Percentiles rank a stretch among this genome's conserved stretches.
Conservation (phyloP, 164 flowering plant genomes). For the Berberis thunbergii region DNA sequence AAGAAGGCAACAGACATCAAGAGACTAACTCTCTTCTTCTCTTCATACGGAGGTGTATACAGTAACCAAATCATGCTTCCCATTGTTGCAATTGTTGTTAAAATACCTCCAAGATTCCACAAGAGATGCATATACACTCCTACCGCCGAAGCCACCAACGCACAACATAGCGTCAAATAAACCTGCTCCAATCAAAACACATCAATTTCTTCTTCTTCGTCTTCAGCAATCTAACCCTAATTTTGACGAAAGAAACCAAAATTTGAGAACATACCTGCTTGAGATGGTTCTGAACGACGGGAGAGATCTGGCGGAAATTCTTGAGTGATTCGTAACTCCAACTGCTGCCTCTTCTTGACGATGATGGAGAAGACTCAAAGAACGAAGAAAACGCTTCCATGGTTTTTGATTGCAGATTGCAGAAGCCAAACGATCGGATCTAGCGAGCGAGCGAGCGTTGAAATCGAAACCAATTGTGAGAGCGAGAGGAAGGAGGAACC, state of each 20-base stretch:
- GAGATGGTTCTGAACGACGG: slow-evolving; percentile 17
- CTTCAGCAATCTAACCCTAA: background rate
- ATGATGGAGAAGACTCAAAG: slow-evolving; percentile 3
- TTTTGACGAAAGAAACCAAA: background rate
- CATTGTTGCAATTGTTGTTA: slow-evolving; percentile 51
- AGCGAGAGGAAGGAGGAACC: too few relatives aligned
- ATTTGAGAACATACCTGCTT: slow-evolving; percentile 7
- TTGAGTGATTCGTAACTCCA: slow-evolving; percentile 15
- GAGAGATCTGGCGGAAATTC: slow-evolving; percentile 17
- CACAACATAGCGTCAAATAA: slow-evolving; percentile 65
- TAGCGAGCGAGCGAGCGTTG: background rate
- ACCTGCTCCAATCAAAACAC: slow-evolving; percentile 38
- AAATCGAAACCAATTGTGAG: too few relatives aligned
- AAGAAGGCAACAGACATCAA: slow-evolving; percentile 62
- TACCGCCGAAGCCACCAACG: slow-evolving; percentile 61
- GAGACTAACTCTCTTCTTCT: slow-evolving; percentile 58
- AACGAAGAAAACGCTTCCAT: slow-evolving; percentile 18
- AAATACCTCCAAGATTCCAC: slow-evolving; percentile 81
- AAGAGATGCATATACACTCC: slow-evolving; percentile 74
- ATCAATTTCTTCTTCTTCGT: background rate
- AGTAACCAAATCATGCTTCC: slow-evolving; percentile 56
- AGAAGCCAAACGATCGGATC: background rate
- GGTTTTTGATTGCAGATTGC: background rate
- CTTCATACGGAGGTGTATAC: slow-evolving; percentile 39
- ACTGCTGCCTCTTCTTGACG: background rate